phyloP scores from a whole-genome alignment of 352 stramenopile genomes.

The Pythium pectinolyticum region DNA sequence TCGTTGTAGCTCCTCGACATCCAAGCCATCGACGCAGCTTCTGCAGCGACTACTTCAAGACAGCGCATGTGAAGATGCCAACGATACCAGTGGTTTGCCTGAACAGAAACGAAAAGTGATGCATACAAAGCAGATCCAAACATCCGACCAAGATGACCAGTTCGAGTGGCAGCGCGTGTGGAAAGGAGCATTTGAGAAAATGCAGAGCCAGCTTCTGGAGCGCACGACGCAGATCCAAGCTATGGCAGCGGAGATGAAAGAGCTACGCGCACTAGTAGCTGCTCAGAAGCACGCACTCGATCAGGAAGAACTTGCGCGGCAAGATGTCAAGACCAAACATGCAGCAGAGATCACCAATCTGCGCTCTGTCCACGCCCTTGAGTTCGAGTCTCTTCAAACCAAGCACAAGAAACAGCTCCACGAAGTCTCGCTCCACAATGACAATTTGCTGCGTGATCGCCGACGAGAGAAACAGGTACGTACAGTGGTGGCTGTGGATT shows the following conservation, averaged over 20 bases:
- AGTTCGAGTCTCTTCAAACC: slow-evolving; percentile 46
- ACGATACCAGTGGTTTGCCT: too few species aligned
- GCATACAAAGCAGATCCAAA: slow-evolving; percentile 57
- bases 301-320: slow-evolving; percentile 28
- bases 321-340: slow-evolving; percentile 41
- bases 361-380: slow-evolving; percentile 44
- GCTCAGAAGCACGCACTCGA: slow-evolving; percentile 48
- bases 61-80: neutral
- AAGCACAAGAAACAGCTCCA: slow-evolving; percentile 53
- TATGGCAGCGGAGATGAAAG: slow-evolving; percentile 51
- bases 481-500: too few species aligned
- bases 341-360: slow-evolving; percentile 47
- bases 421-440: slow-evolving; percentile 45
- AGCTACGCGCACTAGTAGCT: slow-evolving; percentile 42
- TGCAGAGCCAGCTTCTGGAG: slow-evolving; percentile 40
- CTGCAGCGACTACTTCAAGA: slow-evolving; percentile 16
- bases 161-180: slow-evolving; percentile 72
- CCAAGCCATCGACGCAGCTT: slow-evolving; percentile 10
- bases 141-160: slow-evolving; percentile 57
- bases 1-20: neutral
- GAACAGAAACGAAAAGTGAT: slow-evolving; percentile 22
- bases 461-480: slow-evolving; percentile 33
- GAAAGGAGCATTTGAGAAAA: slow-evolving; percentile 70
- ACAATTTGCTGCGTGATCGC: slow-evolving; percentile 37
- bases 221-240: slow-evolving; percentile 34